Evolutionary conservation across 495 filamentous ascomycete species (phyloP).

Genomic region (Elasticomyces elasticus): DNA sequence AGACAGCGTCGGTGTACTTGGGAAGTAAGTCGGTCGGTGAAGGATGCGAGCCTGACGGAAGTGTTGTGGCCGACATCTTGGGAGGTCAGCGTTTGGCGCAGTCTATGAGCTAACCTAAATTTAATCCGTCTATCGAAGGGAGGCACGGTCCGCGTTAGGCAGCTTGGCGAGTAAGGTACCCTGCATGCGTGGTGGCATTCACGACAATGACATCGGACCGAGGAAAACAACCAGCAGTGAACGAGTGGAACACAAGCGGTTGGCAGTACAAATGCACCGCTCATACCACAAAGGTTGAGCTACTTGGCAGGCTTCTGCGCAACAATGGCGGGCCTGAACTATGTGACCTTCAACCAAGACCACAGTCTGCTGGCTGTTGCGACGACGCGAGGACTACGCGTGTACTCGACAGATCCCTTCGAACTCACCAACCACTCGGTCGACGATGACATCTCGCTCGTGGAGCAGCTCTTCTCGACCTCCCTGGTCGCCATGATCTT

Average conservation of each 20-base stretch:
- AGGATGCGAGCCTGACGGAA: background rate
- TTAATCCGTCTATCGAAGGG: too few relatives aligned
- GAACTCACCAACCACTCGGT: slow-evolving; percentile 84
- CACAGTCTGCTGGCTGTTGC: slow-evolving; percentile 82
- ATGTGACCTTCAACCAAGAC: slow-evolving; percentile 98
- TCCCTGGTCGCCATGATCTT: slow-evolving; percentile 90
- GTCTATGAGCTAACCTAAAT: too few relatives aligned
- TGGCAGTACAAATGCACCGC: background rate
- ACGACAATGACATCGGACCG: background rate
- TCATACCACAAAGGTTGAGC: background rate
- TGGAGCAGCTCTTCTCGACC: slow-evolving; percentile 98
- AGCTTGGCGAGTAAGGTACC: too few relatives aligned
- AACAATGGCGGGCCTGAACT: slow-evolving; percentile 69
- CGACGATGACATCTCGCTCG: slow-evolving; percentile 83
- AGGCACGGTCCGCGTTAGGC: too few relatives aligned
- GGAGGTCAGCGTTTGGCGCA: too few relatives aligned
- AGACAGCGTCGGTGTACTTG: background rate
- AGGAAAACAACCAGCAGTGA: background rate
- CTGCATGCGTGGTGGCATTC: too few relatives aligned
- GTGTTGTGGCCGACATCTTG: background rate
- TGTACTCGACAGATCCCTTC: slow-evolving; percentile 94
- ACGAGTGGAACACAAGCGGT: background rate
- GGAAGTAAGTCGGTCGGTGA: too few relatives aligned
- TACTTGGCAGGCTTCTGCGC: background rate
- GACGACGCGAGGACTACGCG: slow-evolving; percentile 83